Evolutionary conservation across 139 green algal species (phyloP), one percentile per base, ranked within the genome.

Genomic region (Parachlorella kessleri): DNA sequence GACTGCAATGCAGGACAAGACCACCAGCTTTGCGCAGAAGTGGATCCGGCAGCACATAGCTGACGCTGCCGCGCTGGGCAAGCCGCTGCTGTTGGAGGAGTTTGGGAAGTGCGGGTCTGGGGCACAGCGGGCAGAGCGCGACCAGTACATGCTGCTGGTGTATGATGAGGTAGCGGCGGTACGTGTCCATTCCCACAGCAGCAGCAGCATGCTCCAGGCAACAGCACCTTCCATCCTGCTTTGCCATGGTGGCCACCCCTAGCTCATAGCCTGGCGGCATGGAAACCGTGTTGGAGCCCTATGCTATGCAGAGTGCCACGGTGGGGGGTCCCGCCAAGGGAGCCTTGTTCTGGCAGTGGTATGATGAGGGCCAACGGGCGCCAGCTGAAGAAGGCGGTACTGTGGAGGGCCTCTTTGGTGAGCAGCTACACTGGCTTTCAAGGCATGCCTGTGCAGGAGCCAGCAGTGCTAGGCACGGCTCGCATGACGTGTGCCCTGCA

Each of bases 271-370:
- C 28, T 69, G n/a, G n/a, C n/a, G n/a, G n/a, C n/a, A n/a, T n/a
- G n/a, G n/a, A n/a, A n/a, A n/a, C n/a, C n/a, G n/a, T n/a, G n/a
- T n/a, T n/a, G n/a, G n/a, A n/a, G n/a, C n/a, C n/a, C n/a, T n/a
- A n/a, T n/a, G n/a, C n/a, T n/a, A n/a, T 72, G 68, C 68, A 84
- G 85, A 78, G 59, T 26, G 72, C 77, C 10, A 35, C 48, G 33
- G 37, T 53, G 3, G 87, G 74, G 33, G 85, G 86, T 0, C 55
- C 86, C 2, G 8, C 86, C 24, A 76, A 81, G 72, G 89, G 89
- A 35, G 79, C 80, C 28, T 64, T 88, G 55, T 94, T 94, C 69
- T 94, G 89, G 89, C 75, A 90, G 39, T 93, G 68, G 65, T 90
- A 89, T 69, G 81, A 79, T 4, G 24, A 87, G 26, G 89, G 86